phyloP scores from a whole-genome alignment of 2,329 filamentous ascomycete genomes.

The Penicillium sp. region DNA sequence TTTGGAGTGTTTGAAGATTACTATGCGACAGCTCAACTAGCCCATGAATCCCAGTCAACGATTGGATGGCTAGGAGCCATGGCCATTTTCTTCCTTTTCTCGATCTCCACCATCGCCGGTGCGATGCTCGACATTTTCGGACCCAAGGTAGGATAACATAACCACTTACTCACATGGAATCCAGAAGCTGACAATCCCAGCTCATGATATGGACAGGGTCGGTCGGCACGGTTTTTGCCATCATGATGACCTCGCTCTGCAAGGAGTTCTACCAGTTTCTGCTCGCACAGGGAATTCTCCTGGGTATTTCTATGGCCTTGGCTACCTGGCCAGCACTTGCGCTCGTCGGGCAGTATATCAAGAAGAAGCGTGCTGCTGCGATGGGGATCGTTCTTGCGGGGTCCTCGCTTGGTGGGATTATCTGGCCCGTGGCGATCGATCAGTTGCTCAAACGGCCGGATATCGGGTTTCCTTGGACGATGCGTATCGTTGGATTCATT shows the following conservation, averaged over 20 bases:
- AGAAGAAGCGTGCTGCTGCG: slow-evolving; percentile 28
- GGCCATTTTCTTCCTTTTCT: slow-evolving; percentile 34
- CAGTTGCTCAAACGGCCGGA: slow-evolving; percentile 26
- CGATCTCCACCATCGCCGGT: slow-evolving; percentile 28
- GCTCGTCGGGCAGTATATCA: slow-evolving; percentile 32
- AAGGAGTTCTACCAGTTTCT: slow-evolving; percentile 39
- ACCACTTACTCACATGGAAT: too few relatives aligned
- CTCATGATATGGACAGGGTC: slow-evolving; percentile 29
- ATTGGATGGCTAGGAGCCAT: slow-evolving; percentile 38
- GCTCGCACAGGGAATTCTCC: slow-evolving; percentile 38
- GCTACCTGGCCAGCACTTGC: slow-evolving; percentile 32
- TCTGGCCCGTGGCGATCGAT: slow-evolving; percentile 37
- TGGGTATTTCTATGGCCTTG: slow-evolving; percentile 33
- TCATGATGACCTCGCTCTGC: slow-evolving; percentile 42
- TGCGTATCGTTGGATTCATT: slow-evolving; percentile 41
- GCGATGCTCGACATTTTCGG: slow-evolving; percentile 34
- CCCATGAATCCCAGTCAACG: slow-evolving; percentile 26
- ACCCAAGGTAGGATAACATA: slow-evolving; percentile 19
- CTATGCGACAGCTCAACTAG: slow-evolving; percentile 28
- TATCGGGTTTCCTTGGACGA: slow-evolving; percentile 38
- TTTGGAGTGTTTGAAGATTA: slow-evolving; percentile 40
- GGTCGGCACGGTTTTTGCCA: slow-evolving; percentile 27
- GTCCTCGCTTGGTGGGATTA: slow-evolving; percentile 36
- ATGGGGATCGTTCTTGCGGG: slow-evolving; percentile 35
- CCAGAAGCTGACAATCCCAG: slow-evolving; percentile 13